Base-by-base conservation (phyloP, 2,329 filamentous ascomycete species). In the Penicillium psychrosexuale region DNA sequence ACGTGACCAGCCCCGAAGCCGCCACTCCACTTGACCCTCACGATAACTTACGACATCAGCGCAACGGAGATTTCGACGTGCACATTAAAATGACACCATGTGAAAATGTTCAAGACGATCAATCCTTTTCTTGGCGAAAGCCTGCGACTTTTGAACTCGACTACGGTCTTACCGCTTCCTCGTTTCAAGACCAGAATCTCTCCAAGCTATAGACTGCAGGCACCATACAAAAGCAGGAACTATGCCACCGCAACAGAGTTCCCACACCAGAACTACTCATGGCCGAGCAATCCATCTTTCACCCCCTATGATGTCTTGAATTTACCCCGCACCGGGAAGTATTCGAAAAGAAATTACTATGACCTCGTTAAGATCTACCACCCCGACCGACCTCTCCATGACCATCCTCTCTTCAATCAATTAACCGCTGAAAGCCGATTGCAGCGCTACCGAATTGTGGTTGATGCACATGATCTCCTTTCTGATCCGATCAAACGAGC, bases 361-460 rank as follows among this genome's bases (percentile, higher is more conserved):
- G 83, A 93, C 68, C 84, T 99, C 49, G 94, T 96, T 55, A 99
- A 97, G 77, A 80, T 95, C 44, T 99, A 99, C 76, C 94, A 99
- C 69, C 94, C 94, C 0, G 94, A 99, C 72, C 84, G 83, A 56
- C 78, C 73, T 59, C 74, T 72, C 55, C 72, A 76, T 56, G 72
- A 77, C 57, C 70, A 78, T 49, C 71, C 69, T 15, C 61, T 74
- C 22, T 71, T 72, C 62, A 74, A 75, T 58, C 71, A 72, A 8
- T 69, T 89, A 12, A 78, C 89, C 0, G 80, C 82, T 19, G 74
- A 83, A 27, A 81, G 83, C 30, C 87, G 88, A 58, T 79, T 94
- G n/a, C 90, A 97, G 69, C 88, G 94, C 46, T 99, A 97, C 74
- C 87, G 90, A 31, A 83, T 99, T 34, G 82, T 97, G 53, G 86